phyloP scores from a whole-genome alignment of 495 filamentous ascomycete genomes.

The Talaromyces nanjingensis region DNA sequence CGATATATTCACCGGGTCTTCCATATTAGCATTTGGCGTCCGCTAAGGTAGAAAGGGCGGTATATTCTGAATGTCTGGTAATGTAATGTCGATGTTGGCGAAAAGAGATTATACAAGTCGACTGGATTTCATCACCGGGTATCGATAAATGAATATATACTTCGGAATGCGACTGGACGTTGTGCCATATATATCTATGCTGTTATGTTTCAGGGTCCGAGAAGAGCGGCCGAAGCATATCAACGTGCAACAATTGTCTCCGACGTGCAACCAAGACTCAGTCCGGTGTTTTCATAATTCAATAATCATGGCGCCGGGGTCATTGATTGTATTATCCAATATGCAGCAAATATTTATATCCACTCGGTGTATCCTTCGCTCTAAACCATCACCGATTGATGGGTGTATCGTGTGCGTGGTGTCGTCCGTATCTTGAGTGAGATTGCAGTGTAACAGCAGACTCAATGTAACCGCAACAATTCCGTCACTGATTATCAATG shows the following conservation, averaged over 20 bases:
- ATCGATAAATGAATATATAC: background rate
- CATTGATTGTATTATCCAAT: background rate
- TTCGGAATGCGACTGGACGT: background rate
- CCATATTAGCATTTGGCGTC: constrained; percentile 14
- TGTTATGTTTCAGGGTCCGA: background rate
- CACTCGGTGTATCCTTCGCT: background rate
- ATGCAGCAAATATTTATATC: background rate
- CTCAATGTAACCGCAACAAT: background rate
- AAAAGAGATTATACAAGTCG: background rate
- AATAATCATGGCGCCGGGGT: background rate
- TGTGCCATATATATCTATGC: background rate
- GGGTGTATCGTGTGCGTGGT: background rate
- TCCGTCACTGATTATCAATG: background rate
- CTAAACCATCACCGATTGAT: background rate
- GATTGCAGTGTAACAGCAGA: background rate
- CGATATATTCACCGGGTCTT: constrained; percentile 13
- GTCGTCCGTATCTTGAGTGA: background rate
- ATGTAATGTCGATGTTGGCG: background rate
- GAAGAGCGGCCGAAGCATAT: background rate
- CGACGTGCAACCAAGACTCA: constrained; percentile 4
- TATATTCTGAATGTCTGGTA: background rate
- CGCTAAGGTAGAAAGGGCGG: constrained; percentile 8
- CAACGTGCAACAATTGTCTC: background rate
- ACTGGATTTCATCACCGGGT: background rate
- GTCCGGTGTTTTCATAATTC: constrained; percentile 1